Base-by-base conservation (phyloP, 108 stramenopile species). In the Cyclotella choctawhatcheeana region DNA sequence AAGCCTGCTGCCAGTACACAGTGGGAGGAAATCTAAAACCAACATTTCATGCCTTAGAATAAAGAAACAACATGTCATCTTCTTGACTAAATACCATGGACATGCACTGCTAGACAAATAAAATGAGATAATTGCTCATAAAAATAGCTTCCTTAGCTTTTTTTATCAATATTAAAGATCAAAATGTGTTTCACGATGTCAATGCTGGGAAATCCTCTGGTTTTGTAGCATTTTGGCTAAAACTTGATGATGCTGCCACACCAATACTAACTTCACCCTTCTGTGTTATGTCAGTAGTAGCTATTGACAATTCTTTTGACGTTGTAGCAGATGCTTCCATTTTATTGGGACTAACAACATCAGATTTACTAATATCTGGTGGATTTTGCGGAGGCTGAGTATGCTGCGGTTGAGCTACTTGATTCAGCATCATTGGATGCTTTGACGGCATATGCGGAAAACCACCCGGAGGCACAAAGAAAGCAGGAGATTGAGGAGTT, bases 201-300 rank as follows among this genome's bases (percentile, higher is more conserved):
- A 77, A 55, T 17, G 68, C 76, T 14, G 76, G 76, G 22, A 77
- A 77, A 40, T 77, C 76, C 59, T 69, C 76, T 12, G 58, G 52
- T 67, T 25, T 68, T 58, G 47, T 4, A 26, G 5, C 54, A 6
- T 55, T 27, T 27, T 55, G 14, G 18, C 21, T n/a, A 51, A 7
- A 5, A 5, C 18, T 17, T 51, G 50, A 51, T 5, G 8, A n/a
- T 51, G 6, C 18, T 17, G 8, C 12, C 8, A 13, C 5, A 51
- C 5, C 17, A 13, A 51, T 51, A n/a, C 12, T 17, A 51, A 21
- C 21, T n/a, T 7, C 17, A 51, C n/a, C n/a, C n/a, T n/a, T n/a
- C n/a, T n/a, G n/a, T n/a, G n/a, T n/a, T n/a, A n/a, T n/a, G n/a
- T n/a, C n/a, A n/a, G 50, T 21, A 22, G 17, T 17, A 51, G 5